Evolutionary conservation across 129 eudicot species (phyloP).

Genomic region (Smallanthus sonchifolius): DNA sequence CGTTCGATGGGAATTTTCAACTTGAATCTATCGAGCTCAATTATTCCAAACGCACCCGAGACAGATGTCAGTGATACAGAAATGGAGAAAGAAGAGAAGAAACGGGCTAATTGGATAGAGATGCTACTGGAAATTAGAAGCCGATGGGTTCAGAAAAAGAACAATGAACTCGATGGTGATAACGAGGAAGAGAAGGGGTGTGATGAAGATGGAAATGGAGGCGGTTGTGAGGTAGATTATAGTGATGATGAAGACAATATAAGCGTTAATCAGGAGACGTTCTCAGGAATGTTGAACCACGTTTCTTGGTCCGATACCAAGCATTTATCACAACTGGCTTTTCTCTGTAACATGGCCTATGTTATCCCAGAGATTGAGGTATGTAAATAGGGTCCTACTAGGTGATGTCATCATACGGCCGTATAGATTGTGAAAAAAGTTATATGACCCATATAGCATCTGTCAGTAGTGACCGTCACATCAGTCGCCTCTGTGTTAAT

Average conservation of each 20-base stretch:
- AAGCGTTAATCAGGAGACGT: slow-evolving; percentile 39
- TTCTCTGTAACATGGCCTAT: slow-evolving; percentile 82
- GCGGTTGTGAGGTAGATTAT: slow-evolving; percentile 63
- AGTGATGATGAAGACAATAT: slow-evolving; percentile 48
- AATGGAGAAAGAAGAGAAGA: slow-evolving; percentile 34
- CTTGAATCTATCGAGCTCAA: slow-evolving; percentile 37
- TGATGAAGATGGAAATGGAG: slow-evolving; percentile 36
- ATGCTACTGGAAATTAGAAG: slow-evolving; percentile 52
- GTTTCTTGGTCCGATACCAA: slow-evolving; percentile 81
- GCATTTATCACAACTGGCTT: slow-evolving; percentile 64
- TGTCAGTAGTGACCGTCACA: too few relatives aligned
- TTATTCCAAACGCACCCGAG: slow-evolving; percentile 38
- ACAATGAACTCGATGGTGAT: slow-evolving; percentile 21
- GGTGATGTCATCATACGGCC: too few relatives aligned
- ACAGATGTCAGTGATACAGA: slow-evolving; percentile 22
- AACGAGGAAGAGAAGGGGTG: slow-evolving; percentile 31
- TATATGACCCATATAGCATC: too few relatives aligned
- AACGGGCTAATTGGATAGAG: slow-evolving; percentile 59
- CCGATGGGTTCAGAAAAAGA: slow-evolving; percentile 43
- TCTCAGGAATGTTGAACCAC: slow-evolving; percentile 31
- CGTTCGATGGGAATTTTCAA: slow-evolving; percentile 55
- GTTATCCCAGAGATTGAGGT: slow-evolving; percentile 80
- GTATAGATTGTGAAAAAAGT: too few relatives aligned
- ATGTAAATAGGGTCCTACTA: too few relatives aligned
- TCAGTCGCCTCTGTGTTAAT: too few relatives aligned